These are phyloP conservation scores for Ustilaginoidea virens DNA, from an alignment of 2,329 filamentous ascomycete genomes.

Conservation along the genomic window DNA sequence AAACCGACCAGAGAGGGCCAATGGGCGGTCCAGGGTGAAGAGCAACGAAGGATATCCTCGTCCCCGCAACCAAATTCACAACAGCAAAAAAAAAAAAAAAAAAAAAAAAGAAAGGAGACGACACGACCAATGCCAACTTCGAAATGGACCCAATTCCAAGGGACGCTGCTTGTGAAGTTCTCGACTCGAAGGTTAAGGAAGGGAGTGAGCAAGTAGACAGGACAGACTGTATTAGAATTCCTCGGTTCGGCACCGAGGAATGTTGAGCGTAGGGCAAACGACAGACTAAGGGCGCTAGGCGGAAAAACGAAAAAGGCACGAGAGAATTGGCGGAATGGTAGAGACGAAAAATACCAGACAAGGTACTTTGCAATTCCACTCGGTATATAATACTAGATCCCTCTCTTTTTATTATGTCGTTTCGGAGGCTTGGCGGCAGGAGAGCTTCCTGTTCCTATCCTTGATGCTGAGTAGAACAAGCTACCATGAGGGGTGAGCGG, in stretches of 20 bases:
- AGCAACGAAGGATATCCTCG: too few species aligned
- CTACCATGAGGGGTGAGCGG: conserved; percentile 8
- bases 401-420: conserved; percentile 7
- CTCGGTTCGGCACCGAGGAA: conserved; percentile 27
- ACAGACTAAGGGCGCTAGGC: conserved; percentile 7
- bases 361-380: conserved; percentile 16
- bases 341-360: conserved; percentile 26
- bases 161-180: conserved; percentile 16
- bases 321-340: conserved; percentile 12
- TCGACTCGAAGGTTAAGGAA: conserved; percentile 8
- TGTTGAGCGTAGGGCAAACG: conserved; percentile 13
- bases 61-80: too few species aligned
- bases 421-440: conserved; percentile 8
- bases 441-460: conserved; percentile 13
- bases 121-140: conserved; percentile 6
- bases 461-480: conserved; percentile 12
- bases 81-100: too few species aligned
- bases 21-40: too few species aligned
- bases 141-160: conserved; percentile 16
- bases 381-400: neutral
- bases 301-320: conserved; percentile 1
- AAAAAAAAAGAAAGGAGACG: conserved; percentile 2
- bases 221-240: conserved; percentile 21
- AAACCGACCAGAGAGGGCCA: conserved; percentile 1
- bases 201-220: conserved; percentile 16